phyloP scores from a whole-genome alignment of 2,329 filamentous ascomycete species.

The Cladosporium velox region DNA sequence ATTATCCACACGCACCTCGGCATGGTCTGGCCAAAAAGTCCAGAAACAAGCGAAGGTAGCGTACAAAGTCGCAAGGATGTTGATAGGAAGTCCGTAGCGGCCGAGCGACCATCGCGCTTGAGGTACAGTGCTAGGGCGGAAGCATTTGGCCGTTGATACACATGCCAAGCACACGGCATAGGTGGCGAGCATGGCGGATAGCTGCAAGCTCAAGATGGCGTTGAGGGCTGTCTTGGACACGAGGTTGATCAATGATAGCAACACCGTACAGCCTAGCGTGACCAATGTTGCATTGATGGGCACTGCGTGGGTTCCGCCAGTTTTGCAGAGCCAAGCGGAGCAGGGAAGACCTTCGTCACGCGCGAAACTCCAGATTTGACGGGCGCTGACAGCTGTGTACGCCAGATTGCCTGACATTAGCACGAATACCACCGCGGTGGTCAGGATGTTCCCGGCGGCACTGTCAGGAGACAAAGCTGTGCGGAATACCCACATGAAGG shows the following conservation, averaged over 20 bases:
- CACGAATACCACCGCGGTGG: conserved; percentile 34
- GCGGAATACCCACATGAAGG: conserved; percentile 28
- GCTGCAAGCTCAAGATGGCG: conserved; percentile 44
- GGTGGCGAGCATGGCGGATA: conserved; percentile 37
- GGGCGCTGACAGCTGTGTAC: conserved; percentile 36
- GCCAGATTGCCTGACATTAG: conserved; percentile 40
- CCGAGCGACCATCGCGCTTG: conserved; percentile 37
- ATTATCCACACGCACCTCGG: not conserved
- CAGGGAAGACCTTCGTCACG: conserved; percentile 38
- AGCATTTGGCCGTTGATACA: conserved; percentile 29
- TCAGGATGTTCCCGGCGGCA: conserved; percentile 30
- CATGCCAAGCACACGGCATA: conserved; percentile 37
- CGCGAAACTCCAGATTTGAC: conserved; percentile 41
- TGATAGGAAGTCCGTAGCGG: conserved; percentile 28
- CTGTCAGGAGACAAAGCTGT: conserved; percentile 27
- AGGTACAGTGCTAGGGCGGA: conserved; percentile 30
- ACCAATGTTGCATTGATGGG: conserved; percentile 38
- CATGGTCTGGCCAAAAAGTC: conserved; percentile 1
- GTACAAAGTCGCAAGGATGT: not conserved
- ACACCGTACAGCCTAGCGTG: conserved; percentile 33
- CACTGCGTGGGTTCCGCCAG: conserved; percentile 33
- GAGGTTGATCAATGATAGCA: conserved; percentile 45
- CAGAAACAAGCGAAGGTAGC: not conserved
- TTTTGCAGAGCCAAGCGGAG: conserved; percentile 36
- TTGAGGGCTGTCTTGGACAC: conserved; percentile 44